Evolutionary conservation across 2,329 filamentous ascomycete species (phyloP).

Genomic region (Mycosphaerella arachidis): DNA sequence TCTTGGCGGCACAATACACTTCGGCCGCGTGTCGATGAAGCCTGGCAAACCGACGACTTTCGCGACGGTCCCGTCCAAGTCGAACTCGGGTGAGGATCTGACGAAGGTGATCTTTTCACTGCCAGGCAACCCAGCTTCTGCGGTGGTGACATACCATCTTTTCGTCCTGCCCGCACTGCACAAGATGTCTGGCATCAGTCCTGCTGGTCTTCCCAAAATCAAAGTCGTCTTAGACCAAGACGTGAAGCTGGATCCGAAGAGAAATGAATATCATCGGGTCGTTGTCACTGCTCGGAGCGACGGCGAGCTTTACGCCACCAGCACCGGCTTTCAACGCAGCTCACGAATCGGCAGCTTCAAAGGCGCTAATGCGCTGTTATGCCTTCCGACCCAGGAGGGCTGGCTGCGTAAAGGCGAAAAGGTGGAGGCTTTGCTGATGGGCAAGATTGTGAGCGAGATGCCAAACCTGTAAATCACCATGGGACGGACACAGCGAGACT

Average conservation of each 20-base stretch:
- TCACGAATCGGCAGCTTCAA: slow-evolving; percentile 84
- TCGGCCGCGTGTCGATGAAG: slow-evolving; percentile 95
- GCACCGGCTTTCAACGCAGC: slow-evolving; percentile 86
- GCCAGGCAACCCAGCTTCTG: slow-evolving; percentile 89
- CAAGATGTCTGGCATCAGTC: slow-evolving; percentile 64
- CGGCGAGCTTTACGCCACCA: slow-evolving; percentile 67
- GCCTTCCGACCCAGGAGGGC: slow-evolving; percentile 62
- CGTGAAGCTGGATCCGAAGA: slow-evolving; percentile 66
- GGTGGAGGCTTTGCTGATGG: slow-evolving; percentile 78
- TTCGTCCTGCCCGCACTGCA: slow-evolving; percentile 89
- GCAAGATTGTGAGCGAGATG: slow-evolving; percentile 39
- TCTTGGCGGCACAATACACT: slow-evolving; percentile 89
- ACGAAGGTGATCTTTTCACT: slow-evolving; percentile 78
- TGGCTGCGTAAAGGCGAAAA: slow-evolving; percentile 63
- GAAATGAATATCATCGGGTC: slow-evolving; percentile 88
- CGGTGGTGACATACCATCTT: slow-evolving; percentile 86
- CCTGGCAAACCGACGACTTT: slow-evolving; percentile 97
- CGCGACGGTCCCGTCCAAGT: slow-evolving; percentile 71
- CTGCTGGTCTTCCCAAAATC: slow-evolving; percentile 66
- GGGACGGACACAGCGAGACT: no score
- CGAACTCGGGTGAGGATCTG: slow-evolving; percentile 49
- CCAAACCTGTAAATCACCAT: not conserved
- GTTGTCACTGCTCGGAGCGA: slow-evolving; percentile 61
- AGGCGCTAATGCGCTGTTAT: slow-evolving; percentile 80
- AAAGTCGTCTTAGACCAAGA: slow-evolving; percentile 68